Conservation (phyloP, 225 moss, liverwort and hornwort genomes). For the Antitrichia curtipendula region DNA sequence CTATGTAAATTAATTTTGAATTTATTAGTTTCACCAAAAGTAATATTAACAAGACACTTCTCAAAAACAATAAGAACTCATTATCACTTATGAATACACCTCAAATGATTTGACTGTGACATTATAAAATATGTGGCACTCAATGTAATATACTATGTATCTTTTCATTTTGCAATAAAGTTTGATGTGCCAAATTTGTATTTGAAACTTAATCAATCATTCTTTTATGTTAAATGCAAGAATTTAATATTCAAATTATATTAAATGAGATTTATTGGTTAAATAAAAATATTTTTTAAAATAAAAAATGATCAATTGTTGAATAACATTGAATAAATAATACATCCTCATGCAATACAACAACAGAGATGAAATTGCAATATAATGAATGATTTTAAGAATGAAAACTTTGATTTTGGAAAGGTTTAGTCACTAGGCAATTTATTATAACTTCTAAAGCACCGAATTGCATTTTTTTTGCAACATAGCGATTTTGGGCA, state of each 20-base stretch:
- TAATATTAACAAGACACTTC: neutral
- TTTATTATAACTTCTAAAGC: too few relatives aligned
- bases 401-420: neutral
- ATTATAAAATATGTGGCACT: neutral
- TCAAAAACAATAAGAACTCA: neutral
- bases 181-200: neutral
- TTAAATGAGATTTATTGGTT: neutral
- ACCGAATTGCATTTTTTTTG: too few relatives aligned
- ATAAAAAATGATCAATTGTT: neutral
- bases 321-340: neutral
- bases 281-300: neutral
- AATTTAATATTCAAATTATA: neutral
- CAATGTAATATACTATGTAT: neutral
- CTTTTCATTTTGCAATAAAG: neutral
- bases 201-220: neutral
- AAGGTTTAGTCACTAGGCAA: accelerated
- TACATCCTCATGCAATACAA: neutral
- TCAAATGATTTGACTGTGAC: neutral
- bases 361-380: neutral
- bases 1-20: accelerated
- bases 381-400: neutral
- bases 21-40: neutral
- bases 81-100: neutral
- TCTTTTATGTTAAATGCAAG: neutral
- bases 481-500: too few relatives aligned